phyloP scores from a whole-genome alignment of 1,284 basidiomycete species.

The Amylostereum areolatum region DNA sequence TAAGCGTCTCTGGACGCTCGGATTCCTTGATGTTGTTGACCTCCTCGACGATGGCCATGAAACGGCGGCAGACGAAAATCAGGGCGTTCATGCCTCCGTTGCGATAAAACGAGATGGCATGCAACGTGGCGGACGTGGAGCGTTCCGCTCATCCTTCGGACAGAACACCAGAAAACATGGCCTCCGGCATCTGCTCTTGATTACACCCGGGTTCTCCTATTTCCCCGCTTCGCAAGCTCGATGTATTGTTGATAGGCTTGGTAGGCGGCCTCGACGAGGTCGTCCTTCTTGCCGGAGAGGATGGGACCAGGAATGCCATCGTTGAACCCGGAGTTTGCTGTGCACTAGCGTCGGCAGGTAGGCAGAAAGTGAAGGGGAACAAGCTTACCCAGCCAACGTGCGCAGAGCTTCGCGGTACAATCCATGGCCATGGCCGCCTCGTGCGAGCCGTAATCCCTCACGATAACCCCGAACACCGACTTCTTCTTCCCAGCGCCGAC shows the following conservation, averaged over 20 bases:
- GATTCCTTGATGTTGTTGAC: conserved; percentile 42
- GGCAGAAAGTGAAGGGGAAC: neutral
- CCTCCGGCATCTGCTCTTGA: conserved; percentile 96
- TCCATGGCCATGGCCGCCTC: conserved; percentile 97
- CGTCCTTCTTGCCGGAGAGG: conserved; percentile 79
- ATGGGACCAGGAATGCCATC: conserved; percentile 95
- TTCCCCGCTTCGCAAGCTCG: conserved; percentile 94
- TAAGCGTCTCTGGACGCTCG: conserved; percentile 49
- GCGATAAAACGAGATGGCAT: conserved; percentile 78
- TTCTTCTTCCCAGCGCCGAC: too few species aligned
- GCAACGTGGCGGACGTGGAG: conserved; percentile 65
- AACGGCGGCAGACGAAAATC: conserved; percentile 53
- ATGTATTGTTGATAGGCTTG: too few species aligned
- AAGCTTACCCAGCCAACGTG: conserved; percentile 81
- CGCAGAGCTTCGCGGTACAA: conserved; percentile 91
- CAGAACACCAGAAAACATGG: conserved; percentile 88
- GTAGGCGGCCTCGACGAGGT: conserved; percentile 89
- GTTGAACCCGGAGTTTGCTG: conserved; percentile 96
- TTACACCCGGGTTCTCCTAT: conserved; percentile 94
- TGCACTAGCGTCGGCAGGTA: neutral
- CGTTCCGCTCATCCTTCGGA: too few species aligned
- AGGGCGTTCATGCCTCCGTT: conserved; percentile 70
- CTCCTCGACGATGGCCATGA: conserved; percentile 53
- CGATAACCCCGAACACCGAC: too few species aligned
- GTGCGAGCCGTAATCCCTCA: too few species aligned